phyloP scores from a whole-genome alignment of 1,139 yeast genomes.

The Geotrichum carabidarum region DNA sequence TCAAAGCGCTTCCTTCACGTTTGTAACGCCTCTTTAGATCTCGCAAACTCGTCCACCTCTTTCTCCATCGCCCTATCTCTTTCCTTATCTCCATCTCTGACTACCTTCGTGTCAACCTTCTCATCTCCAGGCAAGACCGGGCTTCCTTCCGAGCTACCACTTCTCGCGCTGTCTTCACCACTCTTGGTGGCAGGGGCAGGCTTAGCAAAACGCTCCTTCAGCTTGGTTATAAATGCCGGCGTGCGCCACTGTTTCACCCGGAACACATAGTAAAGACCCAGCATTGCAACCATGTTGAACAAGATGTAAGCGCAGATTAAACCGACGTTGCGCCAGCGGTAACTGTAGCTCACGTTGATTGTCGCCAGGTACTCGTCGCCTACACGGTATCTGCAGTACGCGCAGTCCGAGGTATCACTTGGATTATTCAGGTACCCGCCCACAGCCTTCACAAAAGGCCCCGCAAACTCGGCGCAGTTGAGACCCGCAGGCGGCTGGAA shows the following conservation, averaged over 20 bases:
- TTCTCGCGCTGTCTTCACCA: neutral
- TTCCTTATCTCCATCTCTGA: too few species aligned
- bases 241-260: constrained; percentile 40
- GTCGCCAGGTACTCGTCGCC: constrained; percentile 51
- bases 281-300: constrained; percentile 46
- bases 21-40: neutral
- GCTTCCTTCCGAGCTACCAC: neutral
- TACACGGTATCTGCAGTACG: constrained; percentile 49
- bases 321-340: constrained; percentile 57
- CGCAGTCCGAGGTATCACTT: constrained; percentile 49
- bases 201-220: neutral
- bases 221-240: constrained; percentile 27
- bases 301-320: constrained; percentile 46
- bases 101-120: neutral
- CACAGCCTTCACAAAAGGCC: constrained; percentile 33
- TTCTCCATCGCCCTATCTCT: neutral
- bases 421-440: constrained; percentile 56
- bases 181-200: constrained; percentile 26
- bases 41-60: neutral
- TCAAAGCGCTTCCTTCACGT: neutral
- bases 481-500: constrained; percentile 56
- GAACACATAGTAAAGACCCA: constrained; percentile 37
- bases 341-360: constrained; percentile 43
- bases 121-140: neutral
- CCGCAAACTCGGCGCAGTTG: constrained; percentile 53